A percentile compares a stretch with the other conserved stretches of the same genome.
Evolutionary conservation across 2,329 filamentous ascomycete genomes (phyloP).

Genomic region (Corynespora cassiicola): DNA sequence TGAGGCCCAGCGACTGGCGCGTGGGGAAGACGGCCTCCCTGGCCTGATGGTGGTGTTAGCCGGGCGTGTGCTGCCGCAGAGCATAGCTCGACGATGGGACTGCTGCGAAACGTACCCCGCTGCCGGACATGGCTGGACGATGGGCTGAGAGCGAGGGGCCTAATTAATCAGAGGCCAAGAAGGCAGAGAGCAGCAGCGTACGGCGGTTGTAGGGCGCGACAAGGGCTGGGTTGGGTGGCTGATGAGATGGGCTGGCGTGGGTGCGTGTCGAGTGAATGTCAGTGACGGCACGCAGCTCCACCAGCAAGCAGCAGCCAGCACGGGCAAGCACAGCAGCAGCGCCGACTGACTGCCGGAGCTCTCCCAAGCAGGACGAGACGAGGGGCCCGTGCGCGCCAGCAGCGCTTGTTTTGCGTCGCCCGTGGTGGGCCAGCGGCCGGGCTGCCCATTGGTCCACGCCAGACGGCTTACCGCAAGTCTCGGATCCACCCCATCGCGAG

Average conservation of each 20-base stretch:
- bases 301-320: too few relatives aligned
- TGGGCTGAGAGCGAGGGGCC: conserved; percentile 20
- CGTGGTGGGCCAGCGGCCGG: not conserved
- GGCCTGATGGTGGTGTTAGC: conserved; percentile 64
- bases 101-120: conserved; percentile 51
- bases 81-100: conserved; percentile 18
- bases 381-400: not conserved
- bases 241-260: too few relatives aligned
- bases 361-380: too few relatives aligned
- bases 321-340: too few relatives aligned
- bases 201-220: too few relatives aligned
- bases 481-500: not conserved
- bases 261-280: too few relatives aligned
- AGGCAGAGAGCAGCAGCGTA: too few relatives aligned
- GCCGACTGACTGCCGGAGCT: too few relatives aligned
- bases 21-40: conserved; percentile 97
- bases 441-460: too few relatives aligned
- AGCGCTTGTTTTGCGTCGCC: conserved; percentile 1
- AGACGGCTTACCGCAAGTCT: too few relatives aligned
- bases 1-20: conserved; percentile 92
- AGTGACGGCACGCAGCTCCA: too few relatives aligned
- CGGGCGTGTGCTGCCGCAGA: conserved; percentile 19
- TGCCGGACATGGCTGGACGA: conserved; percentile 59
- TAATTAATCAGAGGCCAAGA: too few relatives aligned
- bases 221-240: conserved; percentile 1